Conservation (phyloP, 768 basidiomycete genomes). For the Dioszegia hungarica region DNA sequence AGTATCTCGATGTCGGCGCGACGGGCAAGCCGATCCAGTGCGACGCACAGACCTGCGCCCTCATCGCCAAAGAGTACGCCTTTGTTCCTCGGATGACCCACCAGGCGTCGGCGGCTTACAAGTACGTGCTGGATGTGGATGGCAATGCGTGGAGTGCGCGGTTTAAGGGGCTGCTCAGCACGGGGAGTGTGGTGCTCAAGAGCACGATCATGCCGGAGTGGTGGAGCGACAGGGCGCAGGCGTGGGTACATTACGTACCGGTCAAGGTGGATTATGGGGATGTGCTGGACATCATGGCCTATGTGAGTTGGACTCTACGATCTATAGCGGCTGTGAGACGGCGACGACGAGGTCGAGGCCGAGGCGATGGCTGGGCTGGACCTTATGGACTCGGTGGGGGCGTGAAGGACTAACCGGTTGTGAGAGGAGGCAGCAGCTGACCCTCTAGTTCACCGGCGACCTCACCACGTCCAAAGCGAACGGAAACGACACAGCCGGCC, state of each 20-base stretch:
- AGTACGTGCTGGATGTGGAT: conserved; percentile 45
- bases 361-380: too few relatives aligned
- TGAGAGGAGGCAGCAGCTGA: too few relatives aligned
- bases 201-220: conserved; percentile 45
- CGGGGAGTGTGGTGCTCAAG: conserved; percentile 41
- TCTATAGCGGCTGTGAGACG: too few relatives aligned
- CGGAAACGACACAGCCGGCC: conserved; percentile 24
- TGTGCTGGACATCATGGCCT: conserved; percentile 36
- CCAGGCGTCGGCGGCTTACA: conserved; percentile 32
- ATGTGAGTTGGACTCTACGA: conserved; percentile 27
- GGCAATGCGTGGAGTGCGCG: conserved; percentile 48
- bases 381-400: too few relatives aligned
- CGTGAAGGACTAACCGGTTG: too few relatives aligned
- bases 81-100: conserved; percentile 21
- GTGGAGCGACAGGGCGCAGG: conserved; percentile 45
- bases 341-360: too few relatives aligned
- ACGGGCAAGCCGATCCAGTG: conserved; percentile 31
- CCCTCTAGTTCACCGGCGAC: too few relatives aligned
- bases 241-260: conserved; percentile 48
- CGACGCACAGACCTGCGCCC: conserved; percentile 38
- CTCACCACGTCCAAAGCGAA: background rate
- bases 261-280: conserved; percentile 38
- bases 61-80: conserved; percentile 31
- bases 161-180: conserved; percentile 36
- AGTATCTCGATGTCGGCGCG: conserved; percentile 35